Conservation (phyloP, 2,329 filamentous ascomycete species). For the Orbilia quercus region DNA sequence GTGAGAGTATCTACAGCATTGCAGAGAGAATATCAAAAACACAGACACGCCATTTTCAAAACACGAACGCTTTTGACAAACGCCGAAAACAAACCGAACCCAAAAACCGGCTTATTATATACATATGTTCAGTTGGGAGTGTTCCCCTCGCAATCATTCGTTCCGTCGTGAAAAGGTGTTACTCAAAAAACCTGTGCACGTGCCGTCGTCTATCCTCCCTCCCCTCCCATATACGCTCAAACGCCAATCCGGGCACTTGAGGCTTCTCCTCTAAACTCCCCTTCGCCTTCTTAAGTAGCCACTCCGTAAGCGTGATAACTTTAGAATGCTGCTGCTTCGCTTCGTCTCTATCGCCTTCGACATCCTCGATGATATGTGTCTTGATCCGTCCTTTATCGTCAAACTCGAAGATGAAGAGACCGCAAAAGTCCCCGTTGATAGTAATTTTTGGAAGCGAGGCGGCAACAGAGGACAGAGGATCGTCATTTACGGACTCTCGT, state of each 20-base stretch:
- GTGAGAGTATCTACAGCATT: conserved; percentile 37
- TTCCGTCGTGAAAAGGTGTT: neutral
- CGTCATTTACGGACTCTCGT: conserved; percentile 36
- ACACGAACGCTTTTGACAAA: neutral
- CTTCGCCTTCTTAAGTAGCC: conserved; percentile 75
- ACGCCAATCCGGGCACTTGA: conserved; percentile 66
- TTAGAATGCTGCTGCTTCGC: conserved; percentile 83
- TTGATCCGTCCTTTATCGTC: conserved; percentile 84
- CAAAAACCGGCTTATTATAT: conserved; percentile 18
- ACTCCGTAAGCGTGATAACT: conserved; percentile 92
- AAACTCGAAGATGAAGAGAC: conserved; percentile 95
- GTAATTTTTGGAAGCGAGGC: conserved; percentile 62
- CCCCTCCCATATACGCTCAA: conserved; percentile 79
- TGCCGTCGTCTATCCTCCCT: conserved; percentile 73
- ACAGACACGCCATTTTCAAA: conserved; percentile 6
- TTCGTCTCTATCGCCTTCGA: conserved; percentile 76
- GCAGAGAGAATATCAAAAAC: conserved; percentile 38
- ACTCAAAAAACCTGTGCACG: conserved; percentile 9
- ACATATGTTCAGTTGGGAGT: conserved; percentile 5
- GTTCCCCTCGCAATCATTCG: neutral
- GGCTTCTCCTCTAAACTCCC: conserved; percentile 43
- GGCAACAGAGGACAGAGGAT: conserved; percentile 61
- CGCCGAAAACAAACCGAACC: conserved; percentile 15
- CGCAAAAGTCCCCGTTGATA: conserved; percentile 76
- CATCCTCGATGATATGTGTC: conserved; percentile 93